Evolutionary conservation across 169 alveolate species (phyloP), one percentile per base, ranked within the genome.

Genomic region (Plasmodium ovale): DNA sequence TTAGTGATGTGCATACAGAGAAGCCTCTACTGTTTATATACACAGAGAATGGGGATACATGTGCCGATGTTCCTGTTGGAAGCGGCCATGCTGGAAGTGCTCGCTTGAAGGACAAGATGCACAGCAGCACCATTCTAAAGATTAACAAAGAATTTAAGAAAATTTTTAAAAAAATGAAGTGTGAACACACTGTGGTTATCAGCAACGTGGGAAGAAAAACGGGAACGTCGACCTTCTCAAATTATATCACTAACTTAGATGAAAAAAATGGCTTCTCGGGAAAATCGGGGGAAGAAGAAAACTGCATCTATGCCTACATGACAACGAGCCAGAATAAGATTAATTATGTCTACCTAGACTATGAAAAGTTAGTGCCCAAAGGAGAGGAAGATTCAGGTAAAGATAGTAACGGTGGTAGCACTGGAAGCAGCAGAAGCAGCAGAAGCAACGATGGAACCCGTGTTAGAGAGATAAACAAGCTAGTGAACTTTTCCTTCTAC

Each of bases 221-320:
- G 3, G 88, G 88, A 3, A 59, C 88, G 0, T 39, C 88, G 29
- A 74, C 88, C 67, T 74, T 74, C 14, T 74, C 88, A 21, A 74
- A 60, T 39, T 35, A 59, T 21, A 74, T 74, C 6, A 19, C 33
- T 5, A 74, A 42, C 33, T 16, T 14, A 19, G 23, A 19, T 16
- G 54, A 60, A 16, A 53, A 44, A 33, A n/a, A 33, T n/a, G 33
- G 35, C 33, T 74, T 74, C 53, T 9, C 53, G 14, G 49, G 16
- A 9, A 65, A 67, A 42, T 12, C 10, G 25, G 14, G 19, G 25
- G 44, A 42, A 16, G 68, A 74, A 51, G 42, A 49, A 25, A 60
- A 74, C 31, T 53, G 72, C 6, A 51, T 74, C 5, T 74, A 74
- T 64, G 21, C 88, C n/a, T 64, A 74, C 23, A 33, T 74, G 3